Evolutionary conservation across 2,329 filamentous ascomycete species (phyloP).

Genomic region (Alternaria ventricosa): DNA sequence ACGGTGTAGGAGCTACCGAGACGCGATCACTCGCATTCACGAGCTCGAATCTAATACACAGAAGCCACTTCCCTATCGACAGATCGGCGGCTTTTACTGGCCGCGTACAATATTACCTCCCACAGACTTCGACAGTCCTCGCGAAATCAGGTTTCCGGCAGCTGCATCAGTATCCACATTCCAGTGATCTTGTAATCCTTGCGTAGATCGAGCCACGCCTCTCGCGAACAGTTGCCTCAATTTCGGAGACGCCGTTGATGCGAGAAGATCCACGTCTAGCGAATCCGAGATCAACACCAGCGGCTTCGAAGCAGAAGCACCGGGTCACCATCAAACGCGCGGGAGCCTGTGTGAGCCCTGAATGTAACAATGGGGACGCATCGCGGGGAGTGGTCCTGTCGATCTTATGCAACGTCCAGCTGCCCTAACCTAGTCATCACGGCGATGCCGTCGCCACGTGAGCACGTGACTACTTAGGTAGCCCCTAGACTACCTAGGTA

Average conservation of each 20-base stretch:
- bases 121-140: not conserved
- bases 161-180: not conserved
- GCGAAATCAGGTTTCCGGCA: not conserved
- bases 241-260: not conserved
- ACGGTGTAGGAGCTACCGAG: not conserved
- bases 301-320: not conserved
- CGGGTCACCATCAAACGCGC: not conserved
- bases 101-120: not conserved
- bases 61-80: not conserved
- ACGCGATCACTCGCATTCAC: not conserved
- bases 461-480: conserved; percentile 7
- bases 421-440: not conserved
- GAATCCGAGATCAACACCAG: not conserved
- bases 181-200: not conserved
- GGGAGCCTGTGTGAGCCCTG: not conserved
- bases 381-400: not conserved
- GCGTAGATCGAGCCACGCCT: not conserved
- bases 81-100: not conserved
- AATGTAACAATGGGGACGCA: not conserved
- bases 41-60: not conserved
- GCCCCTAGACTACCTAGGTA: not conserved
- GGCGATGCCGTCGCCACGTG: conserved; percentile 11
- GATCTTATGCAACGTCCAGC: not conserved
- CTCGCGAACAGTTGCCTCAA: not conserved
- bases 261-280: conserved; percentile 2